Percentiles rank a stretch among this genome's conserved stretches.
Conservation (phyloP, 108 stramenopile genomes). For the Bacterosira constricta region DNA sequence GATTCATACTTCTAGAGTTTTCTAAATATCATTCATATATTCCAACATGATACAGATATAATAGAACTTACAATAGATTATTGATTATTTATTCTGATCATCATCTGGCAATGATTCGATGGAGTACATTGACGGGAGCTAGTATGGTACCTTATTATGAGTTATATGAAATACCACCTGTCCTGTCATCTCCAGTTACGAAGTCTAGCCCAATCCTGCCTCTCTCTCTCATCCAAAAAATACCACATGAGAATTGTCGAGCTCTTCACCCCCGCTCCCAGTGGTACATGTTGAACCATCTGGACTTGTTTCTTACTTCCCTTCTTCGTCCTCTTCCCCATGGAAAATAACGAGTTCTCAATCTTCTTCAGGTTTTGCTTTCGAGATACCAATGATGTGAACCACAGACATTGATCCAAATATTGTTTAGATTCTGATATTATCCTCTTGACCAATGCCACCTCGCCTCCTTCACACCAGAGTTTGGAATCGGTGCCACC, state of each 20-base stretch:
- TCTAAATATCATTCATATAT: too few species aligned
- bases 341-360: background rate
- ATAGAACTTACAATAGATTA: too few species aligned
- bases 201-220: background rate
- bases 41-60: too few species aligned
- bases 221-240: conserved; percentile 6
- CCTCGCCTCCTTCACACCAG: conserved; percentile 31
- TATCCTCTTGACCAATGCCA: conserved; percentile 9
- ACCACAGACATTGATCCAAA: background rate
- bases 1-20: too few species aligned
- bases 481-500: conserved; percentile 19
- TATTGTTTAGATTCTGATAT: conserved; percentile 7
- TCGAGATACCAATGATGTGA: conserved; percentile 5
- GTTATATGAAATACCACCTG: too few species aligned
- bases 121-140: too few species aligned
- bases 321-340: background rate
- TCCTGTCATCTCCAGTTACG: conserved; percentile 4
- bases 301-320: background rate
- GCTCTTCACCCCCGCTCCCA: conserved; percentile 8
- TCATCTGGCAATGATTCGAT: too few species aligned
- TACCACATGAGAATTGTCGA: background rate
- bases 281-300: background rate
- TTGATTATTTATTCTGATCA: too few species aligned
- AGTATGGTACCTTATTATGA: too few species aligned
- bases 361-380: conserved; percentile 5